Base-by-base conservation (phyloP, 495 filamentous ascomycete genomes). In the Xanthoparmelia taractica region DNA sequence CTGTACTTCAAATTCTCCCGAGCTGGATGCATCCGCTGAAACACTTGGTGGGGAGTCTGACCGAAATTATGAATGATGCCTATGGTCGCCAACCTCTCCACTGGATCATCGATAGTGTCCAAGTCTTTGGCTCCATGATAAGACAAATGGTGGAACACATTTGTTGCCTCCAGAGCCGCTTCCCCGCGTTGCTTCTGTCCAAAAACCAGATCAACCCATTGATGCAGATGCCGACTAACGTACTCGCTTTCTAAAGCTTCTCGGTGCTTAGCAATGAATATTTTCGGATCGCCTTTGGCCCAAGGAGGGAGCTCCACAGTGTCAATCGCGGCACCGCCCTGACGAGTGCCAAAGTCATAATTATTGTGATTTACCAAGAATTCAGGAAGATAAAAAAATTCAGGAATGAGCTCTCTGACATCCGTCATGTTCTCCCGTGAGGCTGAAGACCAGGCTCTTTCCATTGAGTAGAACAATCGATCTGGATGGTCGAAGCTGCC, bases 31-130 rank as follows among this genome's bases (percentile, higher is more conserved):
- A 86, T 79, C 64, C 87, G 84, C 36, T 84, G 85, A 73, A 97
- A 98, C 25, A 97, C 87, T 73, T 98, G 94, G 73, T 93, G 85
- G 3, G 95, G 95, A 17, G 95, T 98, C 72, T 98, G 94, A 2
- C 94, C 94, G 74, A 98, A 98, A 70, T 97, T 97, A 74, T 98
- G 92, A 64, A 98, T 96, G 69, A 96, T 96, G 31, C 91, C 89
- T 66, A 96, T 96, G 0, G 91, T 92, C 7, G 90, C 89, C 23
- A 89, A 75, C 41, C 89, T 81, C 71, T 96, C 92, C 61, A 90
- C 81, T 0, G 89, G 88, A 70, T 98, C 94, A 47, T 86, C 84
- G 68, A 98, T 97, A 55, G 84, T 86, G 68, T 98, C 94, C 4
- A 98, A 80, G 74, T 98, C 89, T 67, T 88, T 91, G 13, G 93